A percentile compares a stretch with the other conserved stretches of the same genome.
Evolutionary conservation across 805 yeast genomes (phyloP).

Genomic region (Candida ascalaphidarum): DNA sequence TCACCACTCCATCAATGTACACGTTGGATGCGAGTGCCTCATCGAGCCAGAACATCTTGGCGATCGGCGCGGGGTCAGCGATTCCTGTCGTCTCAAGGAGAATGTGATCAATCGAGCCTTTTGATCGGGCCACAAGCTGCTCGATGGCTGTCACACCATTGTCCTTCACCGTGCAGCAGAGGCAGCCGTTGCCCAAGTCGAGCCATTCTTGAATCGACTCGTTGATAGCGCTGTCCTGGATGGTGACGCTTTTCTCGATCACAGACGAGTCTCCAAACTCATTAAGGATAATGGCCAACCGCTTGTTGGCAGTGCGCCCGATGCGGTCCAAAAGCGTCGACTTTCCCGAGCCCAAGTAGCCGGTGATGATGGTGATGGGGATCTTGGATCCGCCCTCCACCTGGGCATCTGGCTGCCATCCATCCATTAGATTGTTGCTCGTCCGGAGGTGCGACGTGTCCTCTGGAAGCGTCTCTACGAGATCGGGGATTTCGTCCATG

Average conservation of each 20-base stretch:
- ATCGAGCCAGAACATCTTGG: constrained; percentile 96
- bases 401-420: no score
- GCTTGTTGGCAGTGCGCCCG: constrained; percentile 59
- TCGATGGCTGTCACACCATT: constrained; percentile 94
- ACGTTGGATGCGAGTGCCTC: constrained; percentile 79
- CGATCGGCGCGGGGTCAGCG: constrained; percentile 97
- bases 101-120: constrained; percentile 79
- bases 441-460: no score
- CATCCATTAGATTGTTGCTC: neutral
- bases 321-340: constrained; percentile 74
- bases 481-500: constrained; percentile 24
- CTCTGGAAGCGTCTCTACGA: no score
- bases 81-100: constrained; percentile 90
- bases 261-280: constrained; percentile 89
- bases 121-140: constrained; percentile 63
- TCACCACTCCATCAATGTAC: constrained; percentile 83
- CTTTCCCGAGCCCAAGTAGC: constrained; percentile 92
- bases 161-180: constrained; percentile 94
- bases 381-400: constrained; percentile 35
- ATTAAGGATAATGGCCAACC: constrained; percentile 83
- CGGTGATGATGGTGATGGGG: constrained; percentile 90
- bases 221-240: constrained; percentile 40
- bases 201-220: constrained; percentile 82
- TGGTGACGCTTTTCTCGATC: constrained; percentile 79
- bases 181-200: constrained; percentile 92